phyloP scores from a whole-genome alignment of 805 yeast species.

The Sugiyamaella valdiviana region DNA sequence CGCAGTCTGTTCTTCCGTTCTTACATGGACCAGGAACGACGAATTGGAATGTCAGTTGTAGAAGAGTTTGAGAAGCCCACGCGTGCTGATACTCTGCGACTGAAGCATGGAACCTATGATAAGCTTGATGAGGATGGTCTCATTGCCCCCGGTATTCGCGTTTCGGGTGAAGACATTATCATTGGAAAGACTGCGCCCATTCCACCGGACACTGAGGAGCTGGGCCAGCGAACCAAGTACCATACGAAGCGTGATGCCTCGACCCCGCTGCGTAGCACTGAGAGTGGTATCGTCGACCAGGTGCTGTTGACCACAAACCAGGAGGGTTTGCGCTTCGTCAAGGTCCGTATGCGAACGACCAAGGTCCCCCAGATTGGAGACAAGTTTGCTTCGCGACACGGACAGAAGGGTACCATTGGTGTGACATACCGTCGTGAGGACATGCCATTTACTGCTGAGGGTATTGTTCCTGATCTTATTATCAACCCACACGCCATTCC shows the following conservation, averaged over 20 bases:
- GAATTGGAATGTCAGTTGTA: conserved; percentile 96
- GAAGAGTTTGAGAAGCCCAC: conserved; percentile 98
- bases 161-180: conserved; percentile 96
- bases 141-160: conserved; percentile 97
- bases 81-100: conserved; percentile 85
- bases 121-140: conserved; percentile 97
- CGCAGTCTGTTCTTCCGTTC: conserved; percentile 94
- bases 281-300: conserved; percentile 97
- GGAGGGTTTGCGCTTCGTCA: conserved; percentile 95
- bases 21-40: conserved; percentile 96
- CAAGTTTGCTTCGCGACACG: conserved; percentile 98
- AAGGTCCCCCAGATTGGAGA: conserved; percentile 99
- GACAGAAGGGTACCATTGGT: conserved; percentile 99
- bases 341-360: conserved; percentile 98
- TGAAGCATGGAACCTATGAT: conserved; percentile 97
- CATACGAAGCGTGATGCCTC: conserved; percentile 99
- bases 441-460: conserved; percentile 95
- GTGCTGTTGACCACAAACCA: conserved; percentile 95
- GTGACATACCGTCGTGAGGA: conserved; percentile 97
- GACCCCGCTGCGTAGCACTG: conserved; percentile 93
- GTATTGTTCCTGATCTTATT: conserved; percentile 93
- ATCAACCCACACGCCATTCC: conserved; percentile 99
- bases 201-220: conserved; percentile 97
- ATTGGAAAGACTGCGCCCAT: conserved; percentile 99
- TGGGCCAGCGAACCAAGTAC: conserved; percentile 97